phyloP scores from a whole-genome alignment of 768 basidiomycete genomes.

The Suillus weaverae region DNA sequence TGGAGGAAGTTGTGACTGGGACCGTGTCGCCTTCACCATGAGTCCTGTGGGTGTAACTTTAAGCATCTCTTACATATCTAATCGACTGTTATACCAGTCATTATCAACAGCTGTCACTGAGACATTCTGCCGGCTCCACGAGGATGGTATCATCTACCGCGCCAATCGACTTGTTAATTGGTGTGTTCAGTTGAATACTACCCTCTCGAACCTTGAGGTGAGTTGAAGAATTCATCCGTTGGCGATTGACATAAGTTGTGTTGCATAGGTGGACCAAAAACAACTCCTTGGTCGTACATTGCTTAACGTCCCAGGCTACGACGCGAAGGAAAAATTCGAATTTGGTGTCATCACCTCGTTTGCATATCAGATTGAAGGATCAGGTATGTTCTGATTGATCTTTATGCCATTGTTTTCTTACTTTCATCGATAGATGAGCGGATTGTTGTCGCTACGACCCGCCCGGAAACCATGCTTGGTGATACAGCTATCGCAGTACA shows the following conservation, averaged over 20 bases:
- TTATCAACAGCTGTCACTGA: slow-evolving; percentile 88
- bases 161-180: slow-evolving; percentile 97
- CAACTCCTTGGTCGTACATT: slow-evolving; percentile 82
- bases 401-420: neutral
- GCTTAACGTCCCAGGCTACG: slow-evolving; percentile 91
- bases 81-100: slow-evolving; percentile 37
- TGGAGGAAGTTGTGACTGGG: slow-evolving; percentile 95
- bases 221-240: slow-evolving; percentile 10
- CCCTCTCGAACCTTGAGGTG: slow-evolving; percentile 96
- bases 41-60: slow-evolving; percentile 55
- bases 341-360: slow-evolving; percentile 98
- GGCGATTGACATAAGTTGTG: neutral
- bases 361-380: slow-evolving; percentile 86
- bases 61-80: neutral
- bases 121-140: slow-evolving; percentile 87
- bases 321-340: slow-evolving; percentile 92
- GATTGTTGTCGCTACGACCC: slow-evolving; percentile 93
- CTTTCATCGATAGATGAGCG: slow-evolving; percentile 61
- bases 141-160: slow-evolving; percentile 90
- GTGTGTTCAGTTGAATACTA: slow-evolving; percentile 96
- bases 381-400: slow-evolving; percentile 47
- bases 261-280: slow-evolving; percentile 83
- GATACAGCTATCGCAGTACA: slow-evolving; percentile 98
- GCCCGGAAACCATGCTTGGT: slow-evolving; percentile 98
- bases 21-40: slow-evolving; percentile 95